Evolutionary conservation across 148 eudicot genomes (phyloP).

Genomic region (Camellia japonica): DNA sequence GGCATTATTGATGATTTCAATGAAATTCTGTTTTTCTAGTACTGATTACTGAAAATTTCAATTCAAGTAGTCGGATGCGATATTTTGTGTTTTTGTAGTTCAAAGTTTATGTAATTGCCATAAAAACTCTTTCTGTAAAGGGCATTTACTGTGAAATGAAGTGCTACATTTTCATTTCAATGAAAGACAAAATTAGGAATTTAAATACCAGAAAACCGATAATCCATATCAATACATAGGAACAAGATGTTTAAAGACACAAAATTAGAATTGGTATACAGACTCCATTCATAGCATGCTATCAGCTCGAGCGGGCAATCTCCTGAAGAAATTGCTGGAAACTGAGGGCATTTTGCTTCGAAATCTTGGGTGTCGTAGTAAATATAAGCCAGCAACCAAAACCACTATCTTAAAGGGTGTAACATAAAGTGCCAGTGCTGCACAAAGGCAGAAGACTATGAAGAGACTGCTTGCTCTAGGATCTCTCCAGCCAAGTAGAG

Average conservation of each 20-base stretch:
- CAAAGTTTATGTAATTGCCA: not conserved
- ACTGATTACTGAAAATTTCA: not conserved
- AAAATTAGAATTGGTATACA: not conserved
- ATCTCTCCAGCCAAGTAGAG: slow-evolving; percentile 45
- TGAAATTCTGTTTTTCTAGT: not conserved
- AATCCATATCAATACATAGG: not conserved
- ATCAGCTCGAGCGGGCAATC: slow-evolving; percentile 37
- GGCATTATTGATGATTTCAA: not conserved
- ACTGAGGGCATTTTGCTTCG: slow-evolving; percentile 34
- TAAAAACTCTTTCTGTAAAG: not conserved
- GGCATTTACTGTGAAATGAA: not conserved
- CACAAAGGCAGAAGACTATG: slow-evolving; percentile 27
- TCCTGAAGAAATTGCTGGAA: slow-evolving; percentile 36
- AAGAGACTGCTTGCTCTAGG: slow-evolving; percentile 35
- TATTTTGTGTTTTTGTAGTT: not conserved
- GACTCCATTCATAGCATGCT: slow-evolving; percentile 31
- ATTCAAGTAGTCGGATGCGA: not conserved
- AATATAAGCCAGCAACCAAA: slow-evolving; percentile 28
- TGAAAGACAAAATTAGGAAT: slow-evolving; percentile 29
- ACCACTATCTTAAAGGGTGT: slow-evolving; percentile 35
- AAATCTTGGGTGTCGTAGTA: slow-evolving; percentile 37
- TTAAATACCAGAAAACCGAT: not conserved
- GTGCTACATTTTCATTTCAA: slow-evolving; percentile 33
- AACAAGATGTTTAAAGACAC: not conserved
- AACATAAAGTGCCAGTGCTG: slow-evolving; percentile 32